Base-by-base conservation (phyloP, 352 stramenopile species). In the Pythium rishiriense region DNA sequence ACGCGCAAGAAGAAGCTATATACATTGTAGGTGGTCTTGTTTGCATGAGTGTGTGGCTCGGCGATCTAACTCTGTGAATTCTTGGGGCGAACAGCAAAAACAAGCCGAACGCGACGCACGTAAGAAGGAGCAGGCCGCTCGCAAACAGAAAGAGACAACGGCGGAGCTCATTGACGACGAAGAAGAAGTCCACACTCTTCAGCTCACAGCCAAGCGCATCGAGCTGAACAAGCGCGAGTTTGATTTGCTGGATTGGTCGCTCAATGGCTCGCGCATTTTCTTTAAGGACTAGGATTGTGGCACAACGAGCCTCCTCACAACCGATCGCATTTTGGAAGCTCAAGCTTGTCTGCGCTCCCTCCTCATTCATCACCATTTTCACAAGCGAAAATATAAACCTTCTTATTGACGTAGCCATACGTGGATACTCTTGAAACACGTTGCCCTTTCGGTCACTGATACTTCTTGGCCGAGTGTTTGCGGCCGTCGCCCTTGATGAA, bases 261-360 rank as follows among this genome's bases (percentile, higher is more conserved):
- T 97, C 62, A 95, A 93, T 56, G 90, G 90, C 49, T 88, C 90
- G 21, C 82, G 85, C 17, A 96, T 98, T 69, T 98, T 98, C 67
- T 98, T 98, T 76, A 96, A 96, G 57, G 87, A 96, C 52, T 94
- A 82, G 41, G 48, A n/a, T 17, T 17, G 37, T 17, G 14, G 15
- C 37, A 17, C 37, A 43, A 43, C 37, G 2, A 4, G 9, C 37
- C n/a, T n/a, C n/a, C n/a, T n/a, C n/a, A n/a, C n/a, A n/a, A n/a
- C n/a, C 37, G n/a, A 21, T 21, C 14, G 10, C 9, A 43, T 4
- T 5, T 4, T 9, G 37, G 37, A 12, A 17, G 14, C 10, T n/a
- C 8, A 21, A 17, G 14, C 37, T 43, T 12, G 37, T n/a, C 14
- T 26, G 1, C 21, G 39, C n/a, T 42, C 19, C 11, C 21, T 26